Conservation (phyloP, 768 basidiomycete species). For the Hypholoma sublateritium region DNA sequence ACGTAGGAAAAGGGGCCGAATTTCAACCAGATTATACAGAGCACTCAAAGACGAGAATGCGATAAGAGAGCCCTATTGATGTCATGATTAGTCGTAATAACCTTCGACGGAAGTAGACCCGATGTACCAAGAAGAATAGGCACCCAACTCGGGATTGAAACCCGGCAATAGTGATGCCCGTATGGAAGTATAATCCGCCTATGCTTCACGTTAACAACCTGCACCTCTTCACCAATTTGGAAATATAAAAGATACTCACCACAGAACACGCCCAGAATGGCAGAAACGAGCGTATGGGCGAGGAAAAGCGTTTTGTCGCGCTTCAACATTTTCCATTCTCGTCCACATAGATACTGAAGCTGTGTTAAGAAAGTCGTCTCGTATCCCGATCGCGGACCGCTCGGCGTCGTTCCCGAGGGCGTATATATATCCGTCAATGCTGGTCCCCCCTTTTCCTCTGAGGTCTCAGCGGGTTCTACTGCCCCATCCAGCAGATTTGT, state of each 20-base stretch:
- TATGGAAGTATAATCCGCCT: conserved; percentile 88
- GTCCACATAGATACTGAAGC: conserved; percentile 73
- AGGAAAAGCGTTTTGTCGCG: conserved; percentile 84
- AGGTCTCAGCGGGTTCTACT: neutral
- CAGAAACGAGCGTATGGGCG: conserved; percentile 71
- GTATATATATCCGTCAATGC: neutral
- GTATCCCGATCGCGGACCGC: conserved; percentile 32
- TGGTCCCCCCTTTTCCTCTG: neutral
- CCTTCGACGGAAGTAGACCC: conserved; percentile 5
- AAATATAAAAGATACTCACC: conserved; percentile 43
- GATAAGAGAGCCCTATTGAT: conserved; percentile 74
- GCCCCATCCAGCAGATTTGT: neutral
- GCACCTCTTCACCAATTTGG: neutral
- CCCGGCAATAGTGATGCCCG: conserved; percentile 79
- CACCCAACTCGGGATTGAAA: conserved; percentile 95
- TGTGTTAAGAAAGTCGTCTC: conserved; percentile 88
- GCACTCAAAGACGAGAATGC: conserved; percentile 92
- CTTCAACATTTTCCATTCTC: conserved; percentile 83
- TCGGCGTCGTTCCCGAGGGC: neutral
- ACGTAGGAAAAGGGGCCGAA: conserved; percentile 84
- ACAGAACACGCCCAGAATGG: conserved; percentile 82
- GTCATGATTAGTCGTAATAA: neutral
- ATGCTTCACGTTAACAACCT: neutral
- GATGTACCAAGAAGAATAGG: conserved; percentile 83
- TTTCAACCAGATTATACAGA: conserved; percentile 82